phyloP scores from a whole-genome alignment of 257 asterid species.

The Lantana camara region DNA sequence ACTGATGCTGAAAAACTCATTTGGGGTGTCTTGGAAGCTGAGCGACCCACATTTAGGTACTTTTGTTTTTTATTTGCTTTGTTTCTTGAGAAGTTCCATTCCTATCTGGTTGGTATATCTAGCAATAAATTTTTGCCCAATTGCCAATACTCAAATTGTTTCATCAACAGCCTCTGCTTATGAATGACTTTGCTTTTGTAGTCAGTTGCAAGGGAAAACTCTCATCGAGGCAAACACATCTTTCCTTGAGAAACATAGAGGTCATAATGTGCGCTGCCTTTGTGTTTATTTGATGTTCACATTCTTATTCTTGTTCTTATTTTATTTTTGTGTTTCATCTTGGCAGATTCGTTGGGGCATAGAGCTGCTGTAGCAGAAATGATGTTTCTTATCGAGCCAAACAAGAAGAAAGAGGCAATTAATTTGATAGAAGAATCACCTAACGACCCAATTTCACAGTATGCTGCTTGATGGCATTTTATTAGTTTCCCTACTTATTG shows the following conservation, averaged over 20 bases:
- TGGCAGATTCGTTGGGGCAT: conserved; percentile 77
- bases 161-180: conserved; percentile 17
- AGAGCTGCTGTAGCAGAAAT: conserved; percentile 96
- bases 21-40: conserved; percentile 83
- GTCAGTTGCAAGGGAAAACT: conserved; percentile 84
- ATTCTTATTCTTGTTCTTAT: background rate
- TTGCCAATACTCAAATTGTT: conserved; percentile 10
- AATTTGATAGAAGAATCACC: conserved; percentile 76
- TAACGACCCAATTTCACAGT: conserved; percentile 53
- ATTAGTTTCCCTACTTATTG: background rate
- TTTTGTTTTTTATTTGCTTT: conserved; percentile 1
- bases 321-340: conserved; percentile 18
- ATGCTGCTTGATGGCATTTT: conserved; percentile 32
- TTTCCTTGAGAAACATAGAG: conserved; percentile 79
- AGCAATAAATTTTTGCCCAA: background rate
- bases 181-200: conserved; percentile 35
- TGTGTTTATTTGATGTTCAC: background rate
- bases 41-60: conserved; percentile 75
- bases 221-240: conserved; percentile 69
- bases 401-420: conserved; percentile 69
- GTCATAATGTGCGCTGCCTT: conserved; percentile 40
- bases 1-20: conserved; percentile 75
- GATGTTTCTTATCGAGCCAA: conserved; percentile 77
- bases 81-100: background rate
- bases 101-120: too few relatives aligned